Evolutionary conservation across 225 moss, liverwort and hornwort genomes (phyloP).

Genomic region (Anthoceros angustus): DNA sequence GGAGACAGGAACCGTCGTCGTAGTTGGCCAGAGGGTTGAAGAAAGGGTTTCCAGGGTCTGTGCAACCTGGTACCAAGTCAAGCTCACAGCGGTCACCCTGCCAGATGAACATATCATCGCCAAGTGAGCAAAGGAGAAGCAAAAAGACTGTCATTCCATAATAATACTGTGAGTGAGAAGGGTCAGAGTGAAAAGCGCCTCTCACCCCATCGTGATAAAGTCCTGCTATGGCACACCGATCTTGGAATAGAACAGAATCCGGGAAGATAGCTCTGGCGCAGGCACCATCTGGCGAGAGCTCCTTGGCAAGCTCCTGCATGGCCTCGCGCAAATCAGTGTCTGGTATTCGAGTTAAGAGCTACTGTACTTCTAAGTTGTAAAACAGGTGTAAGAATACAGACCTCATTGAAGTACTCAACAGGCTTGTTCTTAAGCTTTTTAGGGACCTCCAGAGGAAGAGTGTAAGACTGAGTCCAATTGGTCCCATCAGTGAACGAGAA

Average conservation of each 20-base stretch:
- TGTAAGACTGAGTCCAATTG: slow-evolving; percentile 75
- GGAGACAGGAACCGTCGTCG: slow-evolving; percentile 75
- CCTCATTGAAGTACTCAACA: slow-evolving; percentile 49
- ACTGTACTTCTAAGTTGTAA: not conserved
- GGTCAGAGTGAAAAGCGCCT: not conserved
- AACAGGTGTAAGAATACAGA: slow-evolving; percentile 3
- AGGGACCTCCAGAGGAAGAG: slow-evolving; percentile 37
- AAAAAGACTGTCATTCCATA: not conserved
- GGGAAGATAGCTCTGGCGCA: slow-evolving; percentile 67
- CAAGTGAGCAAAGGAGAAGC: not conserved
- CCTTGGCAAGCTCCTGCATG: slow-evolving; percentile 46
- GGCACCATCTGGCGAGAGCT: slow-evolving; percentile 49
- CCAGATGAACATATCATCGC: not conserved
- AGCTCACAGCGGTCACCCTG: slow-evolving; percentile 83
- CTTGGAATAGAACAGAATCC: slow-evolving; percentile 51
- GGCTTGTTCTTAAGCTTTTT: slow-evolving; percentile 46
- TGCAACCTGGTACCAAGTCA: slow-evolving; percentile 69
- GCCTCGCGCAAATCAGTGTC: too few relatives aligned
- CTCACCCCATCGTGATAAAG: slow-evolving; percentile 65
- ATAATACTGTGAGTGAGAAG: not conserved
- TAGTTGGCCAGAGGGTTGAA: slow-evolving; percentile 66
- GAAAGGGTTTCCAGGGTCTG: slow-evolving; percentile 59
- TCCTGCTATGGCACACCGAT: slow-evolving; percentile 75
- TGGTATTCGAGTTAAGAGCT: too few relatives aligned
- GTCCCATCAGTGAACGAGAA: slow-evolving; percentile 84